These are phyloP conservation scores for Tuber umbilicatum DNA, from an alignment of 495 filamentous ascomycete genomes.

Conservation along the genomic window DNA sequence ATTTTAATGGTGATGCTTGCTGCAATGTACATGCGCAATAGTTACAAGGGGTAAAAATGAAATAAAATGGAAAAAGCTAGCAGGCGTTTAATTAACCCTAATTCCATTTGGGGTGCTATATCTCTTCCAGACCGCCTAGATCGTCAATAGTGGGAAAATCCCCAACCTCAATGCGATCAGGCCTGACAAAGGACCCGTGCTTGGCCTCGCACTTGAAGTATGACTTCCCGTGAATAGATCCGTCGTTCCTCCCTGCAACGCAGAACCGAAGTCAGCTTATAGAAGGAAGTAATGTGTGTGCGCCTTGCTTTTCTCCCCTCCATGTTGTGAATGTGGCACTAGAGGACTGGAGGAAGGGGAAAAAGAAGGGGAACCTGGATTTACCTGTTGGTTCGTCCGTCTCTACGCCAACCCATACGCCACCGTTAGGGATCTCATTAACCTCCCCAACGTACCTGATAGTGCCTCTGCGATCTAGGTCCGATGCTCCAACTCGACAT, in stretches of 20 bases:
- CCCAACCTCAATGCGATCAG: constrained; percentile 82
- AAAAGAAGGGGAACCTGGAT: background rate
- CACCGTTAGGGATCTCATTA: constrained; percentile 67
- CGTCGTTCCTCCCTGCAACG: constrained; percentile 71
- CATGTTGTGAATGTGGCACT: constrained; percentile 24
- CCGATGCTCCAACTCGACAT: constrained; percentile 56
- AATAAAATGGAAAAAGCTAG: background rate
- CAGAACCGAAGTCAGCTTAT: constrained; percentile 13
- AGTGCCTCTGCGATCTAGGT: constrained; percentile 67
- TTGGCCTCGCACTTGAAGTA: constrained; percentile 71
- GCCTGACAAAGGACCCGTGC: constrained; percentile 77
- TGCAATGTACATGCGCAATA: background rate
- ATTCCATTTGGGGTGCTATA: constrained; percentile 46
- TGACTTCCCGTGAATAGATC: constrained; percentile 64
- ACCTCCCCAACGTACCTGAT: constrained; percentile 78
- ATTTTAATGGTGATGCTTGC: background rate
- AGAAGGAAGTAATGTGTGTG: constrained; percentile 20
- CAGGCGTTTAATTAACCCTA: background rate
- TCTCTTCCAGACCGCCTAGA: constrained; percentile 81
- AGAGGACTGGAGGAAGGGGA: constrained; percentile 11
- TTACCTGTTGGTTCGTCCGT: constrained; percentile 40
- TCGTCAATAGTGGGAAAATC: constrained; percentile 72
- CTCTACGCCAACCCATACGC: constrained; percentile 73
- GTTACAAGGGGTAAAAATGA: background rate
- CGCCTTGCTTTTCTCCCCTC: constrained; percentile 14